Evolutionary conservation across 371 early-diverging fungal genomes (phyloP).

Genomic region (Apophysomyces trapeziformis): DNA sequence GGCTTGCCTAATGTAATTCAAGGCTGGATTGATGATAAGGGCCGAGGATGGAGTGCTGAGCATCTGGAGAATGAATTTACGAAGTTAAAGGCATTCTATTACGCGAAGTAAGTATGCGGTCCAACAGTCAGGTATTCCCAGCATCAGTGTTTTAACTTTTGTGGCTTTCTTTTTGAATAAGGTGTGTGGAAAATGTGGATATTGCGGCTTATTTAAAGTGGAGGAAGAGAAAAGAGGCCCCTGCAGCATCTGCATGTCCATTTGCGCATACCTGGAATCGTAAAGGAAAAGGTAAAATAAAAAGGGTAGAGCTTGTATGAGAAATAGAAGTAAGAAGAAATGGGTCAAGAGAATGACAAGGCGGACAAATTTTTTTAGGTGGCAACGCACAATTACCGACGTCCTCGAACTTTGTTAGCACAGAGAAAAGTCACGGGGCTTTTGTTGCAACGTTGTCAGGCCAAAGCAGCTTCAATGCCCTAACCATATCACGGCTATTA

Average conservation of each 20-base stretch:
- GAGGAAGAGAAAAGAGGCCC: conserved; percentile 47
- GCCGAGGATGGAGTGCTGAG: conserved; percentile 45
- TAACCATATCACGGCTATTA: conserved; percentile 29
- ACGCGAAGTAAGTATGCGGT: conserved; percentile 41
- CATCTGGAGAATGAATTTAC: conserved; percentile 51
- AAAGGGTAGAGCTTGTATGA: neutral
- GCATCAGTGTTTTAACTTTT: too few relatives aligned
- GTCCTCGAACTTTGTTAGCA: conserved; percentile 22
- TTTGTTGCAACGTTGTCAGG: conserved; percentile 34
- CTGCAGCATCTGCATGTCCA: conserved; percentile 55
- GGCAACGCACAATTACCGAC: conserved; percentile 23
- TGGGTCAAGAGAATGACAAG: too few relatives aligned
- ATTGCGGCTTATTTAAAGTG: conserved; percentile 47
- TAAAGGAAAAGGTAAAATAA: conserved; percentile 41
- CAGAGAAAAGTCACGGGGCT: conserved; percentile 31
- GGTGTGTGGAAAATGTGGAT: conserved; percentile 53
- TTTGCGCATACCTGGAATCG: conserved; percentile 66
- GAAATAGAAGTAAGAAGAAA: too few relatives aligned
- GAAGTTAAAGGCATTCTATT: conserved; percentile 60
- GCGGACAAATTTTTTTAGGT: neutral
- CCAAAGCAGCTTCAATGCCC: conserved; percentile 34
- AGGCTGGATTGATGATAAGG: conserved; percentile 38
- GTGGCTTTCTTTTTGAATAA: conserved; percentile 15
- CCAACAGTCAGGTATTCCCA: too few relatives aligned
- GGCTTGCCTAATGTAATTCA: conserved; percentile 53